Evolutionary conservation across 202 grass and related monocot genomes (phyloP).

Genomic region (Musa balbisiana): DNA sequence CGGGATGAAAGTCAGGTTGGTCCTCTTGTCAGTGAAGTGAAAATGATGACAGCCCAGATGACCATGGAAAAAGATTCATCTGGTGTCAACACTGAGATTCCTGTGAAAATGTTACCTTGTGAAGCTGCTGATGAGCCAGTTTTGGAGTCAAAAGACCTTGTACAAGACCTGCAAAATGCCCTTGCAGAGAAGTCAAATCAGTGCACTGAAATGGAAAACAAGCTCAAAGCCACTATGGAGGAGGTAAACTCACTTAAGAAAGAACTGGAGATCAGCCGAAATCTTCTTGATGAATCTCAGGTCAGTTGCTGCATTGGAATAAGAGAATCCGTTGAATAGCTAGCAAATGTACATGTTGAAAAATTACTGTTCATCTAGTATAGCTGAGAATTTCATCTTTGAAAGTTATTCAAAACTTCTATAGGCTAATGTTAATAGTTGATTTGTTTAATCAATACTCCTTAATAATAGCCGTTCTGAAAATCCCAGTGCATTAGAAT

Average conservation of each 20-base stretch:
- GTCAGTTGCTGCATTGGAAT: conserved; percentile 26
- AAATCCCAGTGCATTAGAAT: no score
- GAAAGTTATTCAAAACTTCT: no score
- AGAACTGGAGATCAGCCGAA: conserved; percentile 57
- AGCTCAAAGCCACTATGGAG: conserved; percentile 43
- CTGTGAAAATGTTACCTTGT: conserved; percentile 39
- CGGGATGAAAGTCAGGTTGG: conserved; percentile 43
- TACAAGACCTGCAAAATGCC: conserved; percentile 47
- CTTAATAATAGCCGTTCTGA: neutral
- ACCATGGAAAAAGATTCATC: conserved; percentile 27
- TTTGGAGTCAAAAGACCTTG: conserved; percentile 43
- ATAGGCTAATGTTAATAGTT: neutral
- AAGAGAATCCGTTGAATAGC: neutral
- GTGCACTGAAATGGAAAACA: conserved; percentile 59
- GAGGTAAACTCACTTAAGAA: conserved; percentile 52
- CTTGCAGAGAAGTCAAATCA: conserved; percentile 61
- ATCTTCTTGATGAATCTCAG: conserved; percentile 94
- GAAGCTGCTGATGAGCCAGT: conserved; percentile 32
- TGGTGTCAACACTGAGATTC: conserved; percentile 33
- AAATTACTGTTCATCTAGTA: no score
- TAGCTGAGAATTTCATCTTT: neutral
- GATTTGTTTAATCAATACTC: neutral
- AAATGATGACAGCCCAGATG: conserved; percentile 19
- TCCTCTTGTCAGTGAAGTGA: conserved; percentile 43
- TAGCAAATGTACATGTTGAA: conserved; percentile 3